These are phyloP conservation scores for Macrophomina phaseolina DNA, from an alignment of 2,329 filamentous ascomycete genomes.

Conservation along the genomic window DNA sequence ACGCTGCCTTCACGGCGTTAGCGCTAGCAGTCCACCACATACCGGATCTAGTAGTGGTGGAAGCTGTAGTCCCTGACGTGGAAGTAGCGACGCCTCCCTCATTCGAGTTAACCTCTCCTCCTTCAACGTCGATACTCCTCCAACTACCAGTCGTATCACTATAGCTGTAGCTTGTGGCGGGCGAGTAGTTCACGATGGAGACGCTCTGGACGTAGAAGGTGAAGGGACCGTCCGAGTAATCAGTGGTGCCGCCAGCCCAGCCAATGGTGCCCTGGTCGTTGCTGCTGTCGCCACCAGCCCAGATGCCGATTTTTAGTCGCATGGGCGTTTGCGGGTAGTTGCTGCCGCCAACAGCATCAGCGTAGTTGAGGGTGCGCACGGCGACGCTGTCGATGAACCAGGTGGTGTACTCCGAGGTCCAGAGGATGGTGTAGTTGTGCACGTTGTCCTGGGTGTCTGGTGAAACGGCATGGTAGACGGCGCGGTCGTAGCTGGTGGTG, in stretches of 20 bases:
- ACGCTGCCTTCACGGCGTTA: constrained; percentile 2
- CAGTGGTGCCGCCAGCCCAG: constrained; percentile 65
- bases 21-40: constrained; percentile 28
- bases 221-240: constrained; percentile 49
- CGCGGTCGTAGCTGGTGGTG: constrained; percentile 68
- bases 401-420: constrained; percentile 67
- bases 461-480: constrained; percentile 60
- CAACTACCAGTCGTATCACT: constrained; percentile 49
- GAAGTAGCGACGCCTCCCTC: constrained; percentile 15
- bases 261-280: constrained; percentile 59
- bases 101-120: constrained; percentile 28
- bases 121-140: constrained; percentile 48
- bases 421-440: constrained; percentile 70
- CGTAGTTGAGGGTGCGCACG: constrained; percentile 63
- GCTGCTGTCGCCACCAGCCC: constrained; percentile 49
- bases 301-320: constrained; percentile 50
- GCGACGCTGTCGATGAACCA: constrained; percentile 70
- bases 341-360: constrained; percentile 57
- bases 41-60: constrained; percentile 1
- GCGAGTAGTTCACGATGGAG: constrained; percentile 52
- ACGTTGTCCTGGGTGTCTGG: constrained; percentile 53
- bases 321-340: constrained; percentile 76
- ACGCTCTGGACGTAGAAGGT: constrained; percentile 53
- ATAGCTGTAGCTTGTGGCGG: constrained; percentile 51
- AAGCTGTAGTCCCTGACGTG: constrained; percentile 1